These are phyloP conservation scores for Pezicula neosporulosa DNA, from an alignment of 2,329 filamentous ascomycete species.

Conservation along the genomic window DNA sequence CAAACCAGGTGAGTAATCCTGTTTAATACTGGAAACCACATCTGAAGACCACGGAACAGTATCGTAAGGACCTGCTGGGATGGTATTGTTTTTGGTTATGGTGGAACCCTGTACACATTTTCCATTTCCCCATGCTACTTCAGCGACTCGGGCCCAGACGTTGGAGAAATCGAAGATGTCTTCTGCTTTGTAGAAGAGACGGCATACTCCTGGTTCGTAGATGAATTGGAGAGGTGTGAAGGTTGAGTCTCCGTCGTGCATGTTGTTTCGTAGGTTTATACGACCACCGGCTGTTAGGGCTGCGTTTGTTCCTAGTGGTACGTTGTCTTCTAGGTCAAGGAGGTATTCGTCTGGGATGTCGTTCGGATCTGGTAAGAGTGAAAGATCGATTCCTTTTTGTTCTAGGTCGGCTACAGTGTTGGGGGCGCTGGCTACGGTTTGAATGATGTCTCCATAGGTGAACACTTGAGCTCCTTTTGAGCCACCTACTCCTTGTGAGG, in stretches of 20 bases:
- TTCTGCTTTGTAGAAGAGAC: conserved; percentile 50
- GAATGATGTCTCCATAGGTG: neutral
- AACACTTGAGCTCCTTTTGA: conserved; percentile 44
- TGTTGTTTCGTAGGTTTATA: conserved; percentile 37
- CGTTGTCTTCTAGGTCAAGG: neutral
- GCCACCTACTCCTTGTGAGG: conserved; percentile 52
- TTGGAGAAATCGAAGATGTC: conserved; percentile 44
- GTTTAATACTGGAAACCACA: too few species aligned
- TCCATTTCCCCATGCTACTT: conserved; percentile 11
- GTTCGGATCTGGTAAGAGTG: neutral
- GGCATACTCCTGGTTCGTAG: conserved; percentile 56
- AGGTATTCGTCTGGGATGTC: conserved; percentile 1
- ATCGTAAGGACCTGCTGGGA: too few species aligned
- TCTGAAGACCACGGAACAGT: too few species aligned
- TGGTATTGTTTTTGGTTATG: too few species aligned
- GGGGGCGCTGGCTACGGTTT: too few species aligned
- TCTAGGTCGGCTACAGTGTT: too few species aligned
- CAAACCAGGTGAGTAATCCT: too few species aligned
- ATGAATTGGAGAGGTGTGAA: conserved; percentile 51
- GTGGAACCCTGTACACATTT: too few species aligned
- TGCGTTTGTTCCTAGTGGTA: conserved; percentile 1
- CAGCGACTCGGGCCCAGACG: conserved; percentile 43
- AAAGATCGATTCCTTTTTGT: too few species aligned
- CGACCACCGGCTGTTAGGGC: conserved; percentile 16
- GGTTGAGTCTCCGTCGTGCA: conserved; percentile 34